Percentiles rank a stretch among this genome's conserved stretches.
These are phyloP conservation scores for Amanita fuliginea DNA, from an alignment of 768 basidiomycete genomes.

Conservation along the genomic window DNA sequence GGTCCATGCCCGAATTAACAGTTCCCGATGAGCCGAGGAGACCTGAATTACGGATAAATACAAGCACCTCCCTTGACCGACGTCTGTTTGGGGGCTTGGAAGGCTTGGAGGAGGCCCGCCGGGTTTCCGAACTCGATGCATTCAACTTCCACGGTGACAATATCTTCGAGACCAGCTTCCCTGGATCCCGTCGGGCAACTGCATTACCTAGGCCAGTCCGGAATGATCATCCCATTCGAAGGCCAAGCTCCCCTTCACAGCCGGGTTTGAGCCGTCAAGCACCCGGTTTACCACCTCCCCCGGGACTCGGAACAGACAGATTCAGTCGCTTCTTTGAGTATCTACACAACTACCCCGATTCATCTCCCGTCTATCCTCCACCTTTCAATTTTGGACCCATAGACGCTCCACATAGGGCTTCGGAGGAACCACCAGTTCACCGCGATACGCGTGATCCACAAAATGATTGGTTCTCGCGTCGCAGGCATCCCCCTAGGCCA, in stretches of 20 bases:
- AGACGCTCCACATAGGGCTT: background rate
- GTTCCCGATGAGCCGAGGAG: background rate
- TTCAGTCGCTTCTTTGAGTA: background rate
- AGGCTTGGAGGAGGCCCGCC: constrained; percentile 1
- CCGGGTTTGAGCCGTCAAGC: background rate
- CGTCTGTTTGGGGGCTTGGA: background rate
- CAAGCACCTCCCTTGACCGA: background rate
- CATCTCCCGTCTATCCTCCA: background rate
- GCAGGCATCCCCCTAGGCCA: background rate
- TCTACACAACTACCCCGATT: background rate
- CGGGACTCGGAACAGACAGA: background rate
- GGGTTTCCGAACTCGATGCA: background rate
- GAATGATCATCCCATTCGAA: background rate
- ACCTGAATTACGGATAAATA: background rate
- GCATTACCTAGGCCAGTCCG: background rate
- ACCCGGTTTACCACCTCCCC: background rate
- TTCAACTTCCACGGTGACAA: background rate
- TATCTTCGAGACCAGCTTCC: background rate
- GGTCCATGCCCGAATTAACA: background rate
- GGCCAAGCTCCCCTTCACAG: background rate
- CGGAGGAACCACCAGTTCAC: background rate
- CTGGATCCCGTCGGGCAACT: background rate
- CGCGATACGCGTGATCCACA: constrained; percentile 1
- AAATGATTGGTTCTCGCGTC: constrained; percentile 2
- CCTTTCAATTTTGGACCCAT: background rate